Evolutionary conservation across 108 stramenopile species (phyloP), one percentile per base, ranked within the genome.

Genomic region (Stephanodiscus minutulus): DNA sequence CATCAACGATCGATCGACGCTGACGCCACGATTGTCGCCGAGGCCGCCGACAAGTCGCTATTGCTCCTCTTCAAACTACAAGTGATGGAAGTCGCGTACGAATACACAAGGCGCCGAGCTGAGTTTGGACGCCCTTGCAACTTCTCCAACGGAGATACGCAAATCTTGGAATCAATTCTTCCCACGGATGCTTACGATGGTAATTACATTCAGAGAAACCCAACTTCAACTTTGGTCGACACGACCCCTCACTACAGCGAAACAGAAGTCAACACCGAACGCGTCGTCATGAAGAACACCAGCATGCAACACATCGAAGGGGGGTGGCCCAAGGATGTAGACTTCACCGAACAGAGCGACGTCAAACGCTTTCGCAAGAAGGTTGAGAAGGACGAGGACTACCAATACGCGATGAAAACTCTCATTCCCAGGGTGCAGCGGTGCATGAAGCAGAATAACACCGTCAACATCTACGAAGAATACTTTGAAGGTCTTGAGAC

Each of bases 251-350:
- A 66, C 47, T 72, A 72, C 48, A 74, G 83, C 64, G 90, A 86
- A 70, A 85, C 90, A 39, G 87, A 86, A 71, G 86, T 84, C 46
- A 93, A 93, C 59, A 93, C 92, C 29, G 92, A 91, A 64, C 76
- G 88, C 4, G 74, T 90, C 10, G 85, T 90, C n/a, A 82, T 67
- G 18, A 91, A 86, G 54, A 85, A 58, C 56, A 82, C 89, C 17
- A 76, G 83, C 55, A 90, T 93, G 86, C 82, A 86, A 25, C 92
- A 93, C 76, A 74, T 62, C 15, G 95, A 96, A 74, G 95, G 95
- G 39, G 95, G 95, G 41, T 96, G 93, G 93, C 95, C 95, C 12
- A 93, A 94, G 66, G 93, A 96, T 54, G 93, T 96, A 10, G 95
- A 96, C 61, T 62, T 72, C 49, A 86, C 91, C 25, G 95, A 96